Evolutionary conservation across 148 eudicot genomes (phyloP).

Genomic region (Tetragonia tetragonoides): DNA sequence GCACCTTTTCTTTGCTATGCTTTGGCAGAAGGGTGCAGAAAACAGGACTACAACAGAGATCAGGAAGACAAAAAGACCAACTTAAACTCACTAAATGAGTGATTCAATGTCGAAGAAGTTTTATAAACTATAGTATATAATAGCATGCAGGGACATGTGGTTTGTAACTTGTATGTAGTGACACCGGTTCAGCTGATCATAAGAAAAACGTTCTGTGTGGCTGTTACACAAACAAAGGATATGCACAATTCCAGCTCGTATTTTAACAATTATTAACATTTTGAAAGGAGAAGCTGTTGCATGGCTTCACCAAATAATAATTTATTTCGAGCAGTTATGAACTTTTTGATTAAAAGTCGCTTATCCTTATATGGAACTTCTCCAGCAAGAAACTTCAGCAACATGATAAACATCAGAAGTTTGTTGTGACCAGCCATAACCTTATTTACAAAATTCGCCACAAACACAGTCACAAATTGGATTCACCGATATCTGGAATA

Average conservation of each 20-base stretch:
- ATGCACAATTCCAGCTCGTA: neutral
- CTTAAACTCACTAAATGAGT: neutral
- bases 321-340: neutral
- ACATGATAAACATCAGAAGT: neutral
- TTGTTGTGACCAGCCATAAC: neutral
- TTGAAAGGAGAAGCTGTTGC: constrained; percentile 9
- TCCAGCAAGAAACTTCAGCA: neutral
- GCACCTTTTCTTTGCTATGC: neutral
- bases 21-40: neutral
- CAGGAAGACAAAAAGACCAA: neutral
- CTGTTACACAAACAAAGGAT: constrained; percentile 13
- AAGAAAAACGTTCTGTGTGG: constrained; percentile 2
- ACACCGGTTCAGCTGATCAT: constrained; percentile 3
- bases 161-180: constrained; percentile 11
- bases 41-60: neutral
- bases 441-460: neutral
- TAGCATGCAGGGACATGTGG: constrained; percentile 1
- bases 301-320: constrained; percentile 1
- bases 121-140: neutral
- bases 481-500: neutral
- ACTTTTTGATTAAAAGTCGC: neutral
- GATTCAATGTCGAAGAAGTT: neutral
- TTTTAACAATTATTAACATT: neutral
- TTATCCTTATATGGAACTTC: neutral
- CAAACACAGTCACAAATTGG: neutral